These are phyloP conservation scores for Boeremia lycopersici DNA, from an alignment of 2,329 filamentous ascomycete genomes.

Conservation along the genomic window DNA sequence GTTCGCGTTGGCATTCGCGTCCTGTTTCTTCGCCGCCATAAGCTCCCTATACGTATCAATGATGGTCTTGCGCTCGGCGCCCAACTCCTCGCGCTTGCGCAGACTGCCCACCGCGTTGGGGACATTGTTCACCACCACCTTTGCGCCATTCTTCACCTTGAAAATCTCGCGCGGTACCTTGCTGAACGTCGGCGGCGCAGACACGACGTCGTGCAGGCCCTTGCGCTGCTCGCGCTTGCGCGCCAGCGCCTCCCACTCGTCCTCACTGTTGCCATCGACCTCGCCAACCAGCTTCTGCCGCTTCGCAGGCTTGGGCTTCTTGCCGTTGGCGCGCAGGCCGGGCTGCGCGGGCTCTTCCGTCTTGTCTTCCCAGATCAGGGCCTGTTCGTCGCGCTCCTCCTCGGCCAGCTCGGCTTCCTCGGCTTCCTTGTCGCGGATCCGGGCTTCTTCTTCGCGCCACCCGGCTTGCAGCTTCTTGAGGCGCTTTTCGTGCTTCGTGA, in stretches of 20 bases:
- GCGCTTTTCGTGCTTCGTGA: slow-evolving; percentile 82
- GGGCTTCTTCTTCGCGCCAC: slow-evolving; percentile 62
- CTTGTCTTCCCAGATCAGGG: slow-evolving; percentile 68
- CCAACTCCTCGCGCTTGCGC: slow-evolving; percentile 73
- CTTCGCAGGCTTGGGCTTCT: slow-evolving; percentile 58
- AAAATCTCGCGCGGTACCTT: slow-evolving; percentile 67
- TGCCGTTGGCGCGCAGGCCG: slow-evolving; percentile 41
- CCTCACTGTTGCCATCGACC: slow-evolving; percentile 64
- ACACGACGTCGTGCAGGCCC: slow-evolving; percentile 64
- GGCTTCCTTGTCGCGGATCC: slow-evolving; percentile 73
- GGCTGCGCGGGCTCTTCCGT: slow-evolving; percentile 67
- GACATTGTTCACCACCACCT: slow-evolving; percentile 70
- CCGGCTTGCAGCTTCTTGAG: slow-evolving; percentile 66
- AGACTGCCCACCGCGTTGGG: slow-evolving; percentile 73
- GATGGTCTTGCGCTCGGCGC: slow-evolving; percentile 70
- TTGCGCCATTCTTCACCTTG: slow-evolving; percentile 67
- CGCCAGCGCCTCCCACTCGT: slow-evolving; percentile 79
- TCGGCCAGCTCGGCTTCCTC: slow-evolving; percentile 74
- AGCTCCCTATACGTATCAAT: slow-evolving; percentile 74
- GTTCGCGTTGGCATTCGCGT: background rate
- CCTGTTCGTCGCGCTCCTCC: slow-evolving; percentile 64
- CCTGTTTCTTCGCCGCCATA: slow-evolving; percentile 57
- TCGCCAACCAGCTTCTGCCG: slow-evolving; percentile 58
- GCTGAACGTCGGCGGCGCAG: slow-evolving; percentile 76
- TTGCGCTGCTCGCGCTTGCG: slow-evolving; percentile 61